Evolutionary conservation across 108 stramenopile species (phyloP).

Genomic region (Aurantiochytrium sp.): DNA sequence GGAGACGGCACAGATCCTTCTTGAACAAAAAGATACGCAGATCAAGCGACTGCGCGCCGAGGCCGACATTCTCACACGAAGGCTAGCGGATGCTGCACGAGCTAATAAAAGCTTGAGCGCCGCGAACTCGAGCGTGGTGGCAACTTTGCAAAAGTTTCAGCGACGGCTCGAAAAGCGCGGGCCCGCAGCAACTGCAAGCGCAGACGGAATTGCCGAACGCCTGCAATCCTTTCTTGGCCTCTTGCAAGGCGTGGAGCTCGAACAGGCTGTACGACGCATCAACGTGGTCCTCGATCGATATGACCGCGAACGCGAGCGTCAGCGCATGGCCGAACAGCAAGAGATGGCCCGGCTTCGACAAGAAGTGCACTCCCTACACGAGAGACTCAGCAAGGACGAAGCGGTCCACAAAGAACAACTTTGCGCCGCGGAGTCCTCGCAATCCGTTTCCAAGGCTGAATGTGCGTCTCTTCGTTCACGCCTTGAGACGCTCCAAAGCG

Average conservation of each 20-base stretch:
- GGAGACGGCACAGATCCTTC: neutral
- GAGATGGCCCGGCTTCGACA: neutral
- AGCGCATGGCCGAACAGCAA: neutral
- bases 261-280: neutral
- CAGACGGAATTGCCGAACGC: neutral
- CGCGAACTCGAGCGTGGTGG: neutral
- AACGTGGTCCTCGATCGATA: neutral
- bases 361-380: neutral
- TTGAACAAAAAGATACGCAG: neutral
- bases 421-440: neutral
- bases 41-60: neutral
- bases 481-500: neutral
- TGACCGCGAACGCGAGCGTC: neutral
- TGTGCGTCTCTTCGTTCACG: neutral
- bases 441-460: neutral
- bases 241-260: neutral
- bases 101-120: neutral
- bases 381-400: neutral
- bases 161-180: neutral
- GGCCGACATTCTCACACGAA: neutral
- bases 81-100: neutral
- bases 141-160: neutral
- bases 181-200: neutral
- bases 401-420: neutral
- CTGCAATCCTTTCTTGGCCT: neutral